Conservation (phyloP, 2,329 filamentous ascomycete species). For the Hymenoscyphus salicellus region DNA sequence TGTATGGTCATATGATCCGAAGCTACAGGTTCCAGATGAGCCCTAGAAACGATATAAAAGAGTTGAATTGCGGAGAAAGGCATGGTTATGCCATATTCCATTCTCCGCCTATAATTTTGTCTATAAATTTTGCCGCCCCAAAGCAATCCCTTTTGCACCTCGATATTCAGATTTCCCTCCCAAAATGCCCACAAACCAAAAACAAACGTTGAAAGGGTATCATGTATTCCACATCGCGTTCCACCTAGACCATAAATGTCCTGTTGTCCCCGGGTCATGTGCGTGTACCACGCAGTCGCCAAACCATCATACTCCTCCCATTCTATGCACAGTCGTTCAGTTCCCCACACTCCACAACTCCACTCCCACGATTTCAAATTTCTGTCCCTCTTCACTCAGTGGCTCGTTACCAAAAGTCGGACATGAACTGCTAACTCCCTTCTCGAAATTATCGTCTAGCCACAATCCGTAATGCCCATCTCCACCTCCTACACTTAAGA, state of each 20-base stretch:
- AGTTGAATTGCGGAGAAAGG: not conserved
- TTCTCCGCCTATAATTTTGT: not conserved
- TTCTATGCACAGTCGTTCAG: not conserved
- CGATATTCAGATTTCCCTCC: not conserved
- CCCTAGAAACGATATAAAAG: not conserved
- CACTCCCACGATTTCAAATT: slow-evolving; percentile 86
- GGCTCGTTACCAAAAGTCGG: slow-evolving; percentile 94
- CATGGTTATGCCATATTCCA: not conserved
- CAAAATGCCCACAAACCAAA: not conserved
- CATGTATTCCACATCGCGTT: slow-evolving; percentile 9
- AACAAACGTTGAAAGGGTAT: slow-evolving; percentile 11
- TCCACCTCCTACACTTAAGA: slow-evolving; percentile 79
- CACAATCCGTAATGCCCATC: slow-evolving; percentile 92
- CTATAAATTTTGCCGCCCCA: not conserved
- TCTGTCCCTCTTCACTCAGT: slow-evolving; percentile 85
- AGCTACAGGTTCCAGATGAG: not conserved
- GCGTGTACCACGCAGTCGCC: not conserved
- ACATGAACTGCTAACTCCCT: slow-evolving; percentile 78
- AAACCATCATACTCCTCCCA: not conserved
- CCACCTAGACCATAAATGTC: slow-evolving; percentile 1
- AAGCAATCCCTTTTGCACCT: not conserved
- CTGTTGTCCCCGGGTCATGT: not conserved
- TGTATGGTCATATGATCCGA: slow-evolving; percentile 52
- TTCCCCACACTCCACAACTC: slow-evolving; percentile 91
- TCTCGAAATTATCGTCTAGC: slow-evolving; percentile 82